Evolutionary conservation across 805 yeast genomes (phyloP).

Genomic region (Kluyveromyces lactis): DNA sequence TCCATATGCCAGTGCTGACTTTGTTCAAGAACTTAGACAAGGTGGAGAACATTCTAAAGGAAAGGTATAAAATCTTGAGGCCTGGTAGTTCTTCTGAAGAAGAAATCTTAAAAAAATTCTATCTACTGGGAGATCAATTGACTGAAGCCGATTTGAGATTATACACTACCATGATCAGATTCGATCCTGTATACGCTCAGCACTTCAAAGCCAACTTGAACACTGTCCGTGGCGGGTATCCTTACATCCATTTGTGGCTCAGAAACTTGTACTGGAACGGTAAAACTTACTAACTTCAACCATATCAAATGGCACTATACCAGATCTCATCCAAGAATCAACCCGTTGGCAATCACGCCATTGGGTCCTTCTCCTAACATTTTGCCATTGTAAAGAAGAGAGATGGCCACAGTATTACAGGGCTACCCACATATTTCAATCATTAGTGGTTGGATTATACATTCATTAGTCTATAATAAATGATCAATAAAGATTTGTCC

Average conservation of each 20-base stretch:
- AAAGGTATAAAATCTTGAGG: conserved; percentile 30
- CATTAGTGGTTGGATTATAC: too few relatives aligned
- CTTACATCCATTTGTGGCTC: conserved; percentile 72
- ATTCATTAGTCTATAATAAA: too few relatives aligned
- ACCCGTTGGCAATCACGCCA: conserved; percentile 80
- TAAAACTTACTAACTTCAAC: conserved; percentile 74
- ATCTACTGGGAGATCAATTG: conserved; percentile 52
- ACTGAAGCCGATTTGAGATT: conserved; percentile 91
- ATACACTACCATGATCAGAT: conserved; percentile 79
- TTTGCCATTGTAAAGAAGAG: conserved; percentile 37
- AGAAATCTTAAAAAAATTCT: conserved; percentile 26
- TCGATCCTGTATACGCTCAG: conserved; percentile 89
- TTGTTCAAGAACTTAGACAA: conserved; percentile 63
- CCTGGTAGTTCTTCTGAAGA: conserved; percentile 11
- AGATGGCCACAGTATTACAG: too few relatives aligned
- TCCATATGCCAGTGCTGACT: conserved; percentile 44
- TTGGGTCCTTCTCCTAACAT: conserved; percentile 82
- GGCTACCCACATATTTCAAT: too few relatives aligned
- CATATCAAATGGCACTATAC: conserved; percentile 92
- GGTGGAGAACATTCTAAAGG: conserved; percentile 52
- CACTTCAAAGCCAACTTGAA: conserved; percentile 90
- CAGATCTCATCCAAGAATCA: conserved; percentile 70
- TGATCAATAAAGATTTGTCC: too few relatives aligned
- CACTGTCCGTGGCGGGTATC: conserved; percentile 72
- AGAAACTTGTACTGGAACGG: conserved; percentile 73